These are phyloP conservation scores for Gymnopilus dilepis DNA, from an alignment of 768 basidiomycete genomes.

Conservation along the genomic window DNA sequence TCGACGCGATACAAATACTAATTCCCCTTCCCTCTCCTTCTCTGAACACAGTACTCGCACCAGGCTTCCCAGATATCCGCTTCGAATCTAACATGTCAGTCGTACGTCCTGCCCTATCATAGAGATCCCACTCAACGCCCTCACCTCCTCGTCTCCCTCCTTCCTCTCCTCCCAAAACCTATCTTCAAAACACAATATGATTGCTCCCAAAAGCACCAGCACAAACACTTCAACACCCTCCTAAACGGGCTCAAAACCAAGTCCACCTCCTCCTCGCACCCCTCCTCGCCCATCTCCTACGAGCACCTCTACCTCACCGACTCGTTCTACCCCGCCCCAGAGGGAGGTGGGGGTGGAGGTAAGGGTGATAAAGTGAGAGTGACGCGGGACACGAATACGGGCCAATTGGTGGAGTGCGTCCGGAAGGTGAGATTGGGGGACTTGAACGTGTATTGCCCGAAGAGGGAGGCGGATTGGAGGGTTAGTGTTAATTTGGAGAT, in stretches of 20 bases:
- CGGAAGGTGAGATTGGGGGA: conserved; percentile 86
- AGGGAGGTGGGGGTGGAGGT: conserved; percentile 32
- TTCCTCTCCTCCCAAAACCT: too few species aligned
- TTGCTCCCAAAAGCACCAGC: conserved; percentile 72
- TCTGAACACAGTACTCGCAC: conserved; percentile 62
- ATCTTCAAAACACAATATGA: not conserved
- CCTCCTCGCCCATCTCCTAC: conserved; percentile 69
- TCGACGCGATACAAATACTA: not conserved
- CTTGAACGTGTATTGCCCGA: conserved; percentile 87
- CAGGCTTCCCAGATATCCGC: conserved; percentile 63
- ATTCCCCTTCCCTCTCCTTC: not conserved
- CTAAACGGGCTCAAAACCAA: conserved; percentile 81
- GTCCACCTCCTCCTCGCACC: conserved; percentile 56
- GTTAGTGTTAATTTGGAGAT: conserved; percentile 93
- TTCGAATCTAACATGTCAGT: conserved; percentile 95
- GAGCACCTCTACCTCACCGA: conserved; percentile 80
- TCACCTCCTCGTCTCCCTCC: not conserved
- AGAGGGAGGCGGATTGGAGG: conserved; percentile 86
- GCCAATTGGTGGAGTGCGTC: conserved; percentile 66
- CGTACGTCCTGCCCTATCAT: conserved; percentile 50
- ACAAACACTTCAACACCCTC: conserved; percentile 83
- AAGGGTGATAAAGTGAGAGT: conserved; percentile 73
- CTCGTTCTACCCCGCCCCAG: conserved; percentile 62
- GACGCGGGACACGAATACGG: conserved; percentile 79
- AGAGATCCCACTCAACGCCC: not conserved